phyloP scores from a whole-genome alignment of 192 early-diverging fungal genomes.

The Pilobolus umbonatus region DNA sequence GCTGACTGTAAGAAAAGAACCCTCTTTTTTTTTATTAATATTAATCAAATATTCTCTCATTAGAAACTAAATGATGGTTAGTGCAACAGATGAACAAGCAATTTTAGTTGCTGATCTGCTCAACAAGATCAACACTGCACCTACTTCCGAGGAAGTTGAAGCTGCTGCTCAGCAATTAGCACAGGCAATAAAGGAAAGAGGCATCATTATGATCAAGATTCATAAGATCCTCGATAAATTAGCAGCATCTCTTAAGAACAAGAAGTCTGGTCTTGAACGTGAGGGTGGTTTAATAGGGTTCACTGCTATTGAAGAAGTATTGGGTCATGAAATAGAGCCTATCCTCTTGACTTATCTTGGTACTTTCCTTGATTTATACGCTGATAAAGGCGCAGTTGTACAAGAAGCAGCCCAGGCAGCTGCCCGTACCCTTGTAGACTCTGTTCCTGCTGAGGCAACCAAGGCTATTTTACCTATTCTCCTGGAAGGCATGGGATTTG shows the following conservation, averaged over 20 bases:
- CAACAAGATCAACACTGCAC: conserved; percentile 38
- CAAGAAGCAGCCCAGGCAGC: conserved; percentile 46
- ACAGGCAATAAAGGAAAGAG: conserved; percentile 40
- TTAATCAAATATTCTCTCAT: too few species aligned
- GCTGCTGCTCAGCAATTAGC: conserved; percentile 41
- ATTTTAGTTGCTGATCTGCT: conserved; percentile 34
- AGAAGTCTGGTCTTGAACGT: conserved; percentile 57
- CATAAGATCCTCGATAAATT: conserved; percentile 53
- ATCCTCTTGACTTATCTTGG: conserved; percentile 55
- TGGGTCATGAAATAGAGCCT: conserved; percentile 61
- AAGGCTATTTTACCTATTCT: conserved; percentile 57
- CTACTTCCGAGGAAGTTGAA: conserved; percentile 48
- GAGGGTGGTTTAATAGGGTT: conserved; percentile 63
- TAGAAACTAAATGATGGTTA: conserved; percentile 16
- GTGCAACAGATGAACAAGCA: conserved; percentile 18
- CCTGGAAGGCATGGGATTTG: conserved; percentile 45
- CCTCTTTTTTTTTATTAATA: conserved; percentile 2
- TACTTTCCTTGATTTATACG: conserved; percentile 52
- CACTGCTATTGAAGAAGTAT: conserved; percentile 53
- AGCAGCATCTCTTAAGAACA: conserved; percentile 55
- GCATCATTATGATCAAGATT: conserved; percentile 51
- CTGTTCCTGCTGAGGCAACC: conserved; percentile 41
- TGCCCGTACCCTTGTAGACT: conserved; percentile 32
- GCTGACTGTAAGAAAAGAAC: too few species aligned
- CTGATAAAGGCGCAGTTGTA: conserved; percentile 47